A percentile compares a stretch with the other conserved stretches of the same genome.
Evolutionary conservation across 2,329 filamentous ascomycete genomes (phyloP).

Genomic region (Xylariaceae sp.): DNA sequence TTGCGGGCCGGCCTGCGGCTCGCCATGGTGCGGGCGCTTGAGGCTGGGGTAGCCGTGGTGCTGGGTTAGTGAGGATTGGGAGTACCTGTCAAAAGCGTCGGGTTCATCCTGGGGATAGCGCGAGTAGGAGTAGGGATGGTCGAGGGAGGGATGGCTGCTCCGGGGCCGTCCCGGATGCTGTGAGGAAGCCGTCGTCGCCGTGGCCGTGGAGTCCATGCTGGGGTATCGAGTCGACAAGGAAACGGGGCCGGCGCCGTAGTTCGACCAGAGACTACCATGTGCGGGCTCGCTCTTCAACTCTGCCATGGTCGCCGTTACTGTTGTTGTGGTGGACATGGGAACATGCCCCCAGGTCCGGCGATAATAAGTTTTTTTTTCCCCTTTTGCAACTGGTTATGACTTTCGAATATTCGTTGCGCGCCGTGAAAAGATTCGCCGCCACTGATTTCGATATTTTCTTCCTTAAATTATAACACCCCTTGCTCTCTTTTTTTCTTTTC

Average conservation of each 20-base stretch:
- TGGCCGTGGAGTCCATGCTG: slow-evolving; percentile 43
- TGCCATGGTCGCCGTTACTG: slow-evolving; percentile 58
- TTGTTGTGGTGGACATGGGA: slow-evolving; percentile 57
- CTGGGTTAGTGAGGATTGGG: slow-evolving; percentile 42
- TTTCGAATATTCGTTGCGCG: slow-evolving; percentile 12
- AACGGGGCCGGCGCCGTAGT: slow-evolving; percentile 48
- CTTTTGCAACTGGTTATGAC: not conserved
- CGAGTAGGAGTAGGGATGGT: slow-evolving; percentile 49
- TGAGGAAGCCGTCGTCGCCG: slow-evolving; percentile 42
- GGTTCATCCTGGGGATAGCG: slow-evolving; percentile 52
- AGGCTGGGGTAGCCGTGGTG: slow-evolving; percentile 51
- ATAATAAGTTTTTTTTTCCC: not conserved
- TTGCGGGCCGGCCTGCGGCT: slow-evolving; percentile 13
- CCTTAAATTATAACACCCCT: not conserved
- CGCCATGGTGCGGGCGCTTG: slow-evolving; percentile 46
- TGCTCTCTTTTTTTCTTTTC: not conserved
- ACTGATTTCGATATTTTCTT: slow-evolving; percentile 4
- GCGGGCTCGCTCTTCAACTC: slow-evolving; percentile 56
- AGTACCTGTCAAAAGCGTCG: slow-evolving; percentile 50
- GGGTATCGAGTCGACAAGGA: slow-evolving; percentile 49
- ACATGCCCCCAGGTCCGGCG: slow-evolving; percentile 37
- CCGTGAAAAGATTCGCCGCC: slow-evolving; percentile 12
- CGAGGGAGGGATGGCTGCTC: slow-evolving; percentile 45
- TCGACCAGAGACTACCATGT: slow-evolving; percentile 54
- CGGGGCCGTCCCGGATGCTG: slow-evolving; percentile 44